Evolutionary conservation across 2,329 filamentous ascomycete genomes (phyloP), one percentile per base, ranked within the genome.

Genomic region (Ascochyta fabae): DNA sequence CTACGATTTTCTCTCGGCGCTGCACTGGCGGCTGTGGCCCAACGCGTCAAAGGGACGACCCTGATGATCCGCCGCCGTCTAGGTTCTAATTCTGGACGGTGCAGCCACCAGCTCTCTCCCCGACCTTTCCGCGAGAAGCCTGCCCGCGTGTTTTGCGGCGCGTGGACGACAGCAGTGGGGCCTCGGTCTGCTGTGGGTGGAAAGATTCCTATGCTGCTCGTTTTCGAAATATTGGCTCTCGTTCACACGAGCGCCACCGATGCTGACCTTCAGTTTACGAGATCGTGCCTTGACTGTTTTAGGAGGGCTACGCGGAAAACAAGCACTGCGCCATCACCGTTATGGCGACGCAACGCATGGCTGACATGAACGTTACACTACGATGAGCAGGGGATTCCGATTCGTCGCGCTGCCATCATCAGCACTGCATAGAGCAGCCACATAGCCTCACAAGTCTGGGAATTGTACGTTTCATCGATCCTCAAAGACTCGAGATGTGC

Each of bases 261-360:
- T 68, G 58, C 61, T 68, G 58, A 65, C 62, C 35, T 63, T 64
- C 67, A 64, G 58, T n/a, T 58, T 48, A 67, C 61, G 51, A 59
- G 40, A 58, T 59, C 35, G 13, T 27, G 31, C 39, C 44, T 59
- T 56, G n/a, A 59, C 61, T 40, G 16, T 39, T 59, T 51, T 15
- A 26, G 59, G 60, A 57, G 62, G 41, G 56, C 27, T 55, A 65
- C 48, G 53, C 60, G 59, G 46, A 6, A 59, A 53, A 63, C 49
- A 58, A 67, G 53, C 64, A 58, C 56, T 35, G 27, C 48, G 53
- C 54, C 53, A 51, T 45, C 36, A 40, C 53, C 42, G 29, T 46
- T 48, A 34, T 36, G 35, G 44, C 26, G 46, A 42, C 41, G 53
- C 36, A 46, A 49, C 35, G 23, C 29, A 45, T 49, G 56, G 48